Base-by-base conservation (phyloP, 2,329 filamentous ascomycete genomes). In the Penicillium rolfsii region DNA sequence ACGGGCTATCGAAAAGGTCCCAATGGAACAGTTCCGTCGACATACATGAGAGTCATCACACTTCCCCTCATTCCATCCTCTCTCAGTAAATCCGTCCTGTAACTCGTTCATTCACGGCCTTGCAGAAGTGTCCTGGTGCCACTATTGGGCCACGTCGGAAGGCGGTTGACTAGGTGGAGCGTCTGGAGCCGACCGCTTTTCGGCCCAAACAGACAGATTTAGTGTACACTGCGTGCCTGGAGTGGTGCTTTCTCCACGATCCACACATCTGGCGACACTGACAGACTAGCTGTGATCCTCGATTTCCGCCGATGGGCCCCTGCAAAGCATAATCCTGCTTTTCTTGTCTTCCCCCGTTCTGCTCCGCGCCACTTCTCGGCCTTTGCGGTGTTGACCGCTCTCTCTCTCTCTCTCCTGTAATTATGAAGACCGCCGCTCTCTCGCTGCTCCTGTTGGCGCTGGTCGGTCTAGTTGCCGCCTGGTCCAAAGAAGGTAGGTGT, bases 401-500 rank as follows among this genome's bases (percentile, higher is more conserved):
- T 57, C 57, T 46, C n/a, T 65, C 66, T 67, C 68, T 69, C 52
- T 57, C 58, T 52, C 57, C 49, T 22, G 59, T 72, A 87, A 79
- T 40, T 69, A 96, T 96, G 91, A 93, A 85, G 84, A 79, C 87
- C 70, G 82, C 86, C 60, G 72, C 78, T 63, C 80, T 88, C 68
- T 80, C 91, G 70, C 84, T 89, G 56, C 72, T 94, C 67, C 83
- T 91, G 76, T 84, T 94, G 62, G 79, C 91, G 76, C 86, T 87
- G 80, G 79, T 89, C 69, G 85, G 87, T 41, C 78, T 93, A 64
- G 85, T 85, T 61, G 85, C 87, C 53, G 91, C 91, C 50, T 97
- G 93, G 91, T 87, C 87, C 59, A 95, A 95, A 79, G 91, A 96
- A 84, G 91, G 91, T 90, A 36, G n/a, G 78, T 69, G 82, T 53